phyloP scores from a whole-genome alignment of 805 yeast genomes.

The Suhomyces emberorum region DNA sequence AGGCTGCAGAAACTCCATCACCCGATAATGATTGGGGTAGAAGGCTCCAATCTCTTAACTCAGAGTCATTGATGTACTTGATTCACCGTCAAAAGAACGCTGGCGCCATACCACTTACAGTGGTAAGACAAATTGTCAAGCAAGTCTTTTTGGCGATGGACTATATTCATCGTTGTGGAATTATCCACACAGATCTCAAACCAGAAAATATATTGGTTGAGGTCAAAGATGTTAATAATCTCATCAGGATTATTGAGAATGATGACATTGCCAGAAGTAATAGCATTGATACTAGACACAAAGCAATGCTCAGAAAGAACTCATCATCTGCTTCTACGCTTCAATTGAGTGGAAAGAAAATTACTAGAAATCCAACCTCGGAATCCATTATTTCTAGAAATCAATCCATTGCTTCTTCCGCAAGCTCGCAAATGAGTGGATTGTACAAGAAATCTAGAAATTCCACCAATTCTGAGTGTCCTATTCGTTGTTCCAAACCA shows the following conservation, averaged over 20 bases:
- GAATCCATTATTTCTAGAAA: constrained; percentile 7
- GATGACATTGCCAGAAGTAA: constrained; percentile 11
- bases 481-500: constrained; percentile 47
- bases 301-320: constrained; percentile 3
- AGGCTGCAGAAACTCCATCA: background rate
- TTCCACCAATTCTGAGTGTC: constrained; percentile 17
- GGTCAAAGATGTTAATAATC: constrained; percentile 51
- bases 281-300: constrained; percentile 6
- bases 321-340: constrained; percentile 1
- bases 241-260: constrained; percentile 42
- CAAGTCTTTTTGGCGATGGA: constrained; percentile 56
- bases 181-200: constrained; percentile 49
- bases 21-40: constrained; percentile 6
- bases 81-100: constrained; percentile 36
- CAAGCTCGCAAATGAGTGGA: constrained; percentile 3
- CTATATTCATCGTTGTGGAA: constrained; percentile 60
- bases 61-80: constrained; percentile 26
- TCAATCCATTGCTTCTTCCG: constrained; percentile 9
- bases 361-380: constrained; percentile 1
- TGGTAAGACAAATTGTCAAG: constrained; percentile 54
- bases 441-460: constrained; percentile 12
- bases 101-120: constrained; percentile 53
- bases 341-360: background rate
- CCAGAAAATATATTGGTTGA: constrained; percentile 47
- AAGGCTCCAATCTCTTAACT: constrained; percentile 13